Evolutionary conservation across 2,329 filamentous ascomycete genomes (phyloP), one percentile per base, ranked within the genome.

Genomic region (Exophiala dermatitidis): DNA sequence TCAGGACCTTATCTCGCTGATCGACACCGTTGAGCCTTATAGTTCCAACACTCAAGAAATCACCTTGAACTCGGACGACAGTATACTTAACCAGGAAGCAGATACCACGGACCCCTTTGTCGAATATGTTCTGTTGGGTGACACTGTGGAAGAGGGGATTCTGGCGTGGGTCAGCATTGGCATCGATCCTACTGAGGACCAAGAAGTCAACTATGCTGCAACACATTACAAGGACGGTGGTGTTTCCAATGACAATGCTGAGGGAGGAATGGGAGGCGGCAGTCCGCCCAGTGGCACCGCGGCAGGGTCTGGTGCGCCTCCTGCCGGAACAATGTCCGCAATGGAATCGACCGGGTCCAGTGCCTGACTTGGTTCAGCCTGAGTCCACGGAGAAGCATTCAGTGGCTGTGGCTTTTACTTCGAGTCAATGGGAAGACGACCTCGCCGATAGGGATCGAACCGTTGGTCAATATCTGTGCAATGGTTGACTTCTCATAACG

Each of bases 101-200:
- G 73, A 74, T 45, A 73, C 71, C 5, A 78, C 77, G 54, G 78
- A 82, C 62, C 82, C 81, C 0, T 72, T 83, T 62, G 69, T 81
- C 54, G 74, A 83, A 62, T 82, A 81, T 60, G 72, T 77, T 8
- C 70, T 76, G 9, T 72, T 84, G 1, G 80, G 80, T 5, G 74
- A 82, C 41, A 65, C 68, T 33, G 63, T 78, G 7, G 57, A 66
- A 3, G 77, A 80, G 47, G 79, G 79, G 36, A 61, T 81, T 32
- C 68, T 82, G 48, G 74, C 71, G 5, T 82, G 78, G 77, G 74
- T 81, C 54, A 71, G 71, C 2, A 68, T 80, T 40, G 78, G 74
- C 3, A 71, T 81, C 44, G 74, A 78, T 60, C 52, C 68, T 2
- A 52, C 31, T 2, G 63, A 68, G 33, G 63, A 69, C 32, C 57